These are phyloP conservation scores for Kluyveromyces siamensis DNA, from an alignment of 805 yeast genomes.

Conservation along the genomic window DNA sequence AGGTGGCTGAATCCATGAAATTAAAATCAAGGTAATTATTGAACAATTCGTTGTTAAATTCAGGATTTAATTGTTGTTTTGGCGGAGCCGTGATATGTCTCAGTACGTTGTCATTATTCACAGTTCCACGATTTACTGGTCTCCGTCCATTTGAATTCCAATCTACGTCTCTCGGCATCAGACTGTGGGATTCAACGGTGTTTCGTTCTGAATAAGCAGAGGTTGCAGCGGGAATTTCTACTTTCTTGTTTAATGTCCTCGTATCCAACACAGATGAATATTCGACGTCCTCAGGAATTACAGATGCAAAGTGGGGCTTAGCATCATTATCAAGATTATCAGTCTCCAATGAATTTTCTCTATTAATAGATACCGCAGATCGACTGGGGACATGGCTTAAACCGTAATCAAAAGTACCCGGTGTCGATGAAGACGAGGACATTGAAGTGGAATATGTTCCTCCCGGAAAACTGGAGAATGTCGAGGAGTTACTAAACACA, in stretches of 20 bases:
- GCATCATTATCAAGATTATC: constrained; percentile 9
- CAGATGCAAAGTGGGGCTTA: constrained; percentile 1
- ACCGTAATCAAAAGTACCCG: constrained; percentile 11
- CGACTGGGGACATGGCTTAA: constrained; percentile 4
- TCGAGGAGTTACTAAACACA: not conserved
- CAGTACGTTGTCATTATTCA: not conserved
- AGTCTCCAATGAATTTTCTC: constrained; percentile 7
- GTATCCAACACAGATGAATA: not conserved
- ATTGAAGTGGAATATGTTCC: not conserved
- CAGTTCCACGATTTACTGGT: not conserved
- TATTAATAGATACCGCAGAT: constrained; percentile 7
- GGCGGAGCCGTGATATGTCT: not conserved
- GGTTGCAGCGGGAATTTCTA: constrained; percentile 11
- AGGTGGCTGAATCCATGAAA: constrained; percentile 15
- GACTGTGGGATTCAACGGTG: constrained; percentile 2
- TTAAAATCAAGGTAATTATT: constrained; percentile 20
- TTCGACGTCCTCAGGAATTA: not conserved
- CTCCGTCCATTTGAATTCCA: not conserved
- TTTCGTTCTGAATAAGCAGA: constrained; percentile 11
- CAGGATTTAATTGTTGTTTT: not conserved
- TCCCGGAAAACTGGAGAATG: not conserved
- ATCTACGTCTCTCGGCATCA: not conserved
- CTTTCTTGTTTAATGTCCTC: constrained; percentile 8
- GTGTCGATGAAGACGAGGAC: constrained; percentile 15
- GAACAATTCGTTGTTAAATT: constrained; percentile 9